These are phyloP conservation scores for Fusarium albosuccineum DNA, from an alignment of 2,329 filamentous ascomycete genomes.

Conservation along the genomic window DNA sequence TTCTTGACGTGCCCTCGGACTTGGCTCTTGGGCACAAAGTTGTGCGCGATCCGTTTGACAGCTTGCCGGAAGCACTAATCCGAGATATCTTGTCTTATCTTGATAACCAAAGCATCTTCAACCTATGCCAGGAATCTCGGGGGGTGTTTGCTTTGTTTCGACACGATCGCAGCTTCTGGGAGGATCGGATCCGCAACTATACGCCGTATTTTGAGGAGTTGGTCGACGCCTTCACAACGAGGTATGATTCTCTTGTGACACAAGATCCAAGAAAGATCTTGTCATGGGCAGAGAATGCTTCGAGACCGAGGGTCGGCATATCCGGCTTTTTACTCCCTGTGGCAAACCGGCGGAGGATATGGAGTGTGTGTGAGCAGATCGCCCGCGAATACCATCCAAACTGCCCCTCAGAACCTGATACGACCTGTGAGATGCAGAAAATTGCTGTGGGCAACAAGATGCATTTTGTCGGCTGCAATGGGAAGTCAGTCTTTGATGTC, in stretches of 20 bases:
- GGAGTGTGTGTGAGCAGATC: neutral
- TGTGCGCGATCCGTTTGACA: neutral
- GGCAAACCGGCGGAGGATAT: slow-evolving; percentile 3
- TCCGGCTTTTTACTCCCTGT: neutral
- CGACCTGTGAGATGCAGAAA: neutral
- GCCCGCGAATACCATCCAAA: neutral
- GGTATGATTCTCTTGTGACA: neutral
- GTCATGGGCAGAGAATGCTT: neutral
- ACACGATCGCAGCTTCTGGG: neutral
- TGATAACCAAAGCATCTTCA: neutral
- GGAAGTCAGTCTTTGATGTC: neutral
- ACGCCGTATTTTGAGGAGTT: neutral
- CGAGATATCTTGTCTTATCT: neutral
- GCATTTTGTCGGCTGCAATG: neutral
- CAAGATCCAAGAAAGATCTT: neutral
- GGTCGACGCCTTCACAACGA: neutral
- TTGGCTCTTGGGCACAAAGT: neutral
- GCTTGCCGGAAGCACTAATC: neutral
- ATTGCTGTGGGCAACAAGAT: neutral
- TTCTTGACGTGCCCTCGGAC: neutral
- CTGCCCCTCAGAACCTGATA: neutral
- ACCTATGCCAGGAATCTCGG: neutral
- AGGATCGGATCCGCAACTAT: neutral
- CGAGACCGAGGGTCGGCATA: neutral
- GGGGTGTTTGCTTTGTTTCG: neutral